These are phyloP conservation scores for Aspergillus homomorphus DNA, from an alignment of 495 filamentous ascomycete species.

Conservation along the genomic window DNA sequence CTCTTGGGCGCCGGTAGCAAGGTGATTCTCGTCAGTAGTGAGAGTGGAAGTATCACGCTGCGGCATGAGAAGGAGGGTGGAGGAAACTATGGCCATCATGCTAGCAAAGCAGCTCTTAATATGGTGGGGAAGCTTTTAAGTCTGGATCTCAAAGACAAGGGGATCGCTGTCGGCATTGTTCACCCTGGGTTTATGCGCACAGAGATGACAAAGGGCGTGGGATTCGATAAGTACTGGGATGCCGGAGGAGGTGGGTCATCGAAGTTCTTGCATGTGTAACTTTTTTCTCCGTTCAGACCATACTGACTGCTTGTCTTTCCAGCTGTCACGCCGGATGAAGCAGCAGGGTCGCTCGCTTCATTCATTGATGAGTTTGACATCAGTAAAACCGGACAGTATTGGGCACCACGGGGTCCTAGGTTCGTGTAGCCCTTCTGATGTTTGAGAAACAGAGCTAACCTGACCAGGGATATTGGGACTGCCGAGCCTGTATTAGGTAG, in stretches of 20 bases:
- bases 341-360: slow-evolving; percentile 58
- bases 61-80: slow-evolving; percentile 65
- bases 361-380: slow-evolving; percentile 63
- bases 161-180: slow-evolving; percentile 61
- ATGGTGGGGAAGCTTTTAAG: slow-evolving; percentile 72
- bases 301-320: slow-evolving; percentile 1
- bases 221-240: slow-evolving; percentile 70
- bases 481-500: slow-evolving; percentile 62
- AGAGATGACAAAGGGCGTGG: slow-evolving; percentile 67
- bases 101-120: slow-evolving; percentile 66
- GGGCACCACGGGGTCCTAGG: slow-evolving; percentile 66
- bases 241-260: slow-evolving; percentile 55
- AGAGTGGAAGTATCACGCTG: slow-evolving; percentile 66
- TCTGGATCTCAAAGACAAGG: slow-evolving; percentile 61
- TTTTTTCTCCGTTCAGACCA: not conserved
- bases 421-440: slow-evolving; percentile 41
- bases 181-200: slow-evolving; percentile 77
- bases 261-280: not conserved
- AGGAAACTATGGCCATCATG: slow-evolving; percentile 73
- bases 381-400: slow-evolving; percentile 63
- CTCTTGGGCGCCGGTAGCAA: slow-evolving; percentile 53
- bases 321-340: slow-evolving; percentile 67
- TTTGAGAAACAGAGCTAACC: slow-evolving; percentile 4
- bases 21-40: slow-evolving; percentile 63
- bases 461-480: slow-evolving; percentile 62